Percentiles rank a stretch among this genome's conserved stretches.
phyloP scores from a whole-genome alignment of 352 stramenopile species.

The Phytopythium kandeliae region DNA sequence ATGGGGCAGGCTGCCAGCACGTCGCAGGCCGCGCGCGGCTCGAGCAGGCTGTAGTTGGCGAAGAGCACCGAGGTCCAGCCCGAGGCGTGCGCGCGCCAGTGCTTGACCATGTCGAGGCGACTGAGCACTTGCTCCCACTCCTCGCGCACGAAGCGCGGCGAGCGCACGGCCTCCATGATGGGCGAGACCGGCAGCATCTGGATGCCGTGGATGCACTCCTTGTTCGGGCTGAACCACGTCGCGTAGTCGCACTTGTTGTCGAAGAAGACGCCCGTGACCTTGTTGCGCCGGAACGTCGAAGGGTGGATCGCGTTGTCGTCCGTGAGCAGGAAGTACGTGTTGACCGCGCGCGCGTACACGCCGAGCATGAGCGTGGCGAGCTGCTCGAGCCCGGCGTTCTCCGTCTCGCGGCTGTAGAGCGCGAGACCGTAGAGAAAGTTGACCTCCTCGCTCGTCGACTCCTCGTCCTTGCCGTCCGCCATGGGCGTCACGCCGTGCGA shows the following conservation, averaged over 20 bases:
- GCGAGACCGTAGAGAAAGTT: slow-evolving; percentile 82
- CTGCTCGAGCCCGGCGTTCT: slow-evolving; percentile 49
- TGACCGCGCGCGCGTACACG: slow-evolving; percentile 49
- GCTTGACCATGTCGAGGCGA: slow-evolving; percentile 39
- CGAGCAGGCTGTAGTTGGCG: slow-evolving; percentile 47
- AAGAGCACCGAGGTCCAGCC: slow-evolving; percentile 62
- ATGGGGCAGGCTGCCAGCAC: slow-evolving; percentile 42
- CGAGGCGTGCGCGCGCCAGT: slow-evolving; percentile 39
- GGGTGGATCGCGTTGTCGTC: slow-evolving; percentile 53
- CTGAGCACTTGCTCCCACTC: slow-evolving; percentile 67
- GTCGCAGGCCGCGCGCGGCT: slow-evolving; percentile 25
- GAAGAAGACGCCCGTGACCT: slow-evolving; percentile 35
- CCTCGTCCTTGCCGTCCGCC: slow-evolving; percentile 66
- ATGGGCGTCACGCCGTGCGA: slow-evolving; percentile 58
- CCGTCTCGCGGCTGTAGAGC: slow-evolving; percentile 57
- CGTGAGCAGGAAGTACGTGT: slow-evolving; percentile 68
- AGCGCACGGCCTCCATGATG: slow-evolving; percentile 53
- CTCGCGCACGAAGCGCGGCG: slow-evolving; percentile 46
- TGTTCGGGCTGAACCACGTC: slow-evolving; percentile 44
- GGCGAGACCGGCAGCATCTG: slow-evolving; percentile 56
- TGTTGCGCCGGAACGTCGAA: slow-evolving; percentile 28
- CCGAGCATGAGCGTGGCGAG: slow-evolving; percentile 74
- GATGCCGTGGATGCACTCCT: slow-evolving; percentile 46
- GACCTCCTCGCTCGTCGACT: slow-evolving; percentile 72
- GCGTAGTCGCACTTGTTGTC: slow-evolving; percentile 50